Conservation (phyloP, 176 grass and related monocot species). For the Carex pumila region DNA sequence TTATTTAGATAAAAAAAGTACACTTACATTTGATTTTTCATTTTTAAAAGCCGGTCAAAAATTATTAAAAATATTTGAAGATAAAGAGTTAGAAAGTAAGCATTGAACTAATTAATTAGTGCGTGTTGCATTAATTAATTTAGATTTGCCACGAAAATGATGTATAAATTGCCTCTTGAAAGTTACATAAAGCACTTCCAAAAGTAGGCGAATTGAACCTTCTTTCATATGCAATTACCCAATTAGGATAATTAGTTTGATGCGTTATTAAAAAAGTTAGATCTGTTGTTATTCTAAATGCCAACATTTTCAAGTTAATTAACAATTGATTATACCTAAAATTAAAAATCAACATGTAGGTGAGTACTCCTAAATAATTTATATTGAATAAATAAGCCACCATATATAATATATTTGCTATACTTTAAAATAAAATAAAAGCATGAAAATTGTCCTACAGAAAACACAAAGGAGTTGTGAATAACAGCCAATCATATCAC, state of each 20-base stretch:
- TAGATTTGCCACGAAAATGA: neutral
- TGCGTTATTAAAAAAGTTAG: neutral
- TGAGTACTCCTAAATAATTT: neutral
- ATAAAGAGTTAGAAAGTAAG: neutral
- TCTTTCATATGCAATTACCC: neutral
- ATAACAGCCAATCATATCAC: neutral
- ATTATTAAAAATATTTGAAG: neutral
- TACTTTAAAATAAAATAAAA: neutral
- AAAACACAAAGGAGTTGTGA: neutral
- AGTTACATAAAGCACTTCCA: neutral
- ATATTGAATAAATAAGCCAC: neutral
- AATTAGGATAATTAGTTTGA: neutral
- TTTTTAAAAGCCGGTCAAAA: neutral
- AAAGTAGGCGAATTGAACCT: neutral
- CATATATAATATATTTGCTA: neutral
- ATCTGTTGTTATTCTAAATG: neutral
- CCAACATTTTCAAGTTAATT: neutral
- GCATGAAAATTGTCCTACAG: neutral
- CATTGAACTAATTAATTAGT: neutral
- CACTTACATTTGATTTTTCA: no score
- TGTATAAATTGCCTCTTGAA: neutral
- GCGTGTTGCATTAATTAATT: neutral
- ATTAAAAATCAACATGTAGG: neutral
- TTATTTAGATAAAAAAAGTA: no score
- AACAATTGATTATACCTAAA: no score